A percentile compares a stretch with the other conserved stretches of the same genome.
These are phyloP conservation scores for barrel medic (Medicago truncatula) DNA, from an alignment of 306 rosid species.

Conservation along the genomic window DNA sequence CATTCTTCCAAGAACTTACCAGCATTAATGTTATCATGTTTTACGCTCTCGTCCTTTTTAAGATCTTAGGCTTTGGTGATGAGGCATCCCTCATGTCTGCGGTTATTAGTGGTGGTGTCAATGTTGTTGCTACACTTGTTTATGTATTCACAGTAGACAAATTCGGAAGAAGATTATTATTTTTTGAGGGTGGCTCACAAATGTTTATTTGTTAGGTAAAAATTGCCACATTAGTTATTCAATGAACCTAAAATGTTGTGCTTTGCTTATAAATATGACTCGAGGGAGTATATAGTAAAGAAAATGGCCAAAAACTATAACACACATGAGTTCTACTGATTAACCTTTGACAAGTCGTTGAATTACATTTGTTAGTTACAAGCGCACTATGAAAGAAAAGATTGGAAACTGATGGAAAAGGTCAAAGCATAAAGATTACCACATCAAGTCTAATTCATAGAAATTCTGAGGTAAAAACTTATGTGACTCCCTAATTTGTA, in stretches of 20 bases:
- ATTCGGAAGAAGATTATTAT: slow-evolving; percentile 38
- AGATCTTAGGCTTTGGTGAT: slow-evolving; percentile 35
- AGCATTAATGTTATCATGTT: slow-evolving; percentile 48
- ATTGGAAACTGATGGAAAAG: background rate
- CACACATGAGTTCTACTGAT: too few species aligned
- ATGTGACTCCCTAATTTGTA: slow-evolving; percentile 29
- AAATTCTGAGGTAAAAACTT: slow-evolving; percentile 27
- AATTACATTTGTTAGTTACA: too few species aligned
- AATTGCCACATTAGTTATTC: too few species aligned
- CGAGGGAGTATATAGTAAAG: too few species aligned
- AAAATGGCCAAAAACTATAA: too few species aligned
- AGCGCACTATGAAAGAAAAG: background rate
- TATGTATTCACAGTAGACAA: slow-evolving; percentile 35
- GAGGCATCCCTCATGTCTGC: slow-evolving; percentile 47
- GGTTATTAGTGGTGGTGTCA: slow-evolving; percentile 39
- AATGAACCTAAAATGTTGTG: too few species aligned
- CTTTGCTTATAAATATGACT: too few species aligned
- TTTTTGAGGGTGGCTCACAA: slow-evolving; percentile 42
- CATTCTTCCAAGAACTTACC: slow-evolving; percentile 41
- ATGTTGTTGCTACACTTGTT: slow-evolving; percentile 41
- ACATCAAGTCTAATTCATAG: background rate
- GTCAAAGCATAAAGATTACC: slow-evolving; percentile 17
- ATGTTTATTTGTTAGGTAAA: slow-evolving; percentile 45
- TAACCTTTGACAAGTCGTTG: too few species aligned
- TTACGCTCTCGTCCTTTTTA: slow-evolving; percentile 44